These are phyloP conservation scores for Stevia rebaudiana DNA, from an alignment of 140 eudicot genomes.

Conservation along the genomic window DNA sequence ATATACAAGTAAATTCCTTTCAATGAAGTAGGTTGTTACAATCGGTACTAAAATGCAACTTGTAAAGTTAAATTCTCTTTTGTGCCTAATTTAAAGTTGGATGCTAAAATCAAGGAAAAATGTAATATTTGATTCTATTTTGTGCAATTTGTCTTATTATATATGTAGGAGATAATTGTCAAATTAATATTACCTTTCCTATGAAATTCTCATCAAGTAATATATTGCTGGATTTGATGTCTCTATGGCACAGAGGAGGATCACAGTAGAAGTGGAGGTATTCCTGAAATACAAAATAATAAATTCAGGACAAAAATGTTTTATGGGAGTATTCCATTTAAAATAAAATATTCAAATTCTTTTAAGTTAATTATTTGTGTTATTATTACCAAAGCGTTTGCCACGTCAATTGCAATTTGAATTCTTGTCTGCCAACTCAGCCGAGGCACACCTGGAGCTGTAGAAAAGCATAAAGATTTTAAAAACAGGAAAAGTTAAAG, in stretches of 20 bases:
- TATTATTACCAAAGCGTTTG: constrained; percentile 83
- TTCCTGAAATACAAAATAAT: constrained; percentile 51
- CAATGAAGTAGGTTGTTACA: not conserved
- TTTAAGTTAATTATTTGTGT: not conserved
- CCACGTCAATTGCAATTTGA: constrained; percentile 91
- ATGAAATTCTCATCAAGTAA: constrained; percentile 69
- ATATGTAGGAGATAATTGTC: constrained; percentile 6
- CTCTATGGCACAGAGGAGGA: constrained; percentile 97
- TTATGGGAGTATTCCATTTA: not conserved
- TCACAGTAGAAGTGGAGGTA: constrained; percentile 93
- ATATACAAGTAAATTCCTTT: not conserved
- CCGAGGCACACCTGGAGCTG: constrained; percentile 63
- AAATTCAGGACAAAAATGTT: not conserved
- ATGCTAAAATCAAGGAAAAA: not conserved
- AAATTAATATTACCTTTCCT: constrained; percentile 56
- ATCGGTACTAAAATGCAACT: not conserved
- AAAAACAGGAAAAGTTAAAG: not conserved
- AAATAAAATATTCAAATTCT: not conserved
- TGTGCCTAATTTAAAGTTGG: not conserved
- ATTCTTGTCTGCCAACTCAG: constrained; percentile 84
- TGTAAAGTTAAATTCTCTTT: not conserved
- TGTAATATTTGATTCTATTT: not conserved
- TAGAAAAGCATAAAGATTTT: constrained; percentile 15
- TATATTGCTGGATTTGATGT: constrained; percentile 90
- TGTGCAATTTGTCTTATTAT: not conserved